phyloP scores from a whole-genome alignment of 352 stramenopile genomes.

The Globisporangium solare region DNA sequence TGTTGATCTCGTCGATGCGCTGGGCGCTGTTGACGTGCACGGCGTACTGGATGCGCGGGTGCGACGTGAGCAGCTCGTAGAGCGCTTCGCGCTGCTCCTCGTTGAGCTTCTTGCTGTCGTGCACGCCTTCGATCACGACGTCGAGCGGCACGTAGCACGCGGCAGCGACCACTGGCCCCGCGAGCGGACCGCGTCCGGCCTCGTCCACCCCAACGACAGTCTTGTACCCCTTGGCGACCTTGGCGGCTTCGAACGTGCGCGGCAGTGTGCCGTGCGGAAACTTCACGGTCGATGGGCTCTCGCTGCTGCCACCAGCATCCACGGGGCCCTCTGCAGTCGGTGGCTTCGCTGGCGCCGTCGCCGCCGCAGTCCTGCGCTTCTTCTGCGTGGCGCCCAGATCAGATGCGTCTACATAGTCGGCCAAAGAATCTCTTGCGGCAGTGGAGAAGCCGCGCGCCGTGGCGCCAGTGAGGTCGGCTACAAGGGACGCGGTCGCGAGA shows the following conservation, averaged over 20 bases:
- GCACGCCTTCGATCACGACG: constrained; percentile 84
- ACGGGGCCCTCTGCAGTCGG: background rate
- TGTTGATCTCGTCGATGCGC: constrained; percentile 99
- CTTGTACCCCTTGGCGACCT: constrained; percentile 47
- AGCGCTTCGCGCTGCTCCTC: constrained; percentile 91
- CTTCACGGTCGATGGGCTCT: constrained; percentile 5
- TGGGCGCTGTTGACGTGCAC: constrained; percentile 73
- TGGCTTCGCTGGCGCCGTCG: background rate
- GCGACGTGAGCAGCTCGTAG: constrained; percentile 82
- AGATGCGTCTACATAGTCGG: background rate
- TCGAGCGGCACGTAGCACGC: constrained; percentile 68
- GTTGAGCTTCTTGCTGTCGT: constrained; percentile 95
- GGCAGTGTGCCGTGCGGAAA: constrained; percentile 55
- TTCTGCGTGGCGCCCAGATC: constrained; percentile 5
- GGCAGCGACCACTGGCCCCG: constrained; percentile 84
- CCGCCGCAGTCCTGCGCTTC: background rate
- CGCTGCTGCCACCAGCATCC: background rate
- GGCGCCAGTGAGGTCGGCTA: background rate
- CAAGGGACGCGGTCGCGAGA: background rate
- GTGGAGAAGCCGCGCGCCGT: too few relatives aligned
- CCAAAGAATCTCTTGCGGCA: too few relatives aligned
- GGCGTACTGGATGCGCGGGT: constrained; percentile 82
- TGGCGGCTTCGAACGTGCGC: constrained; percentile 45
- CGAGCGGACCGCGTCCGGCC: constrained; percentile 93
- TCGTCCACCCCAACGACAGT: constrained; percentile 95